Base-by-base conservation (phyloP, 352 stramenopile genomes). In the Lagenidium sp. region DNA sequence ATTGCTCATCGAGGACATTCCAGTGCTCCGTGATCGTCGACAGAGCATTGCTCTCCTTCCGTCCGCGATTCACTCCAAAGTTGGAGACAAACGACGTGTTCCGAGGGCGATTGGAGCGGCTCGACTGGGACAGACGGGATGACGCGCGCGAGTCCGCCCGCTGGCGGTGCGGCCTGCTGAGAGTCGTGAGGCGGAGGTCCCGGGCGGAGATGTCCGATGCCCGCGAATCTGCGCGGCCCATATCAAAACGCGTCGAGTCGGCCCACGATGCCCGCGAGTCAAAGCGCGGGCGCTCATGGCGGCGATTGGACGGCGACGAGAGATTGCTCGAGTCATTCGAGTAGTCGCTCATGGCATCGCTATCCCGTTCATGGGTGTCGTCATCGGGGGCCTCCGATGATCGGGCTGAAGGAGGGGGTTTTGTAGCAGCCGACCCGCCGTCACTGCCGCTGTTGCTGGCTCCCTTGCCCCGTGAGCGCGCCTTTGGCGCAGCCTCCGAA, bases 1-100 rank as follows among this genome's bases (percentile, higher is more conserved):
- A 85, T 53, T 86, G 65, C 36, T 90, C 78, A 46, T 93, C 75
- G 0, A 62, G 58, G 36, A 90, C 36, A 47, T 90, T 88, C 78
- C 78, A 90, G 55, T 86, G 79, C 66, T 90, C 78, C n/a, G 78
- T 90, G 41, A 90, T 93, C 6, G 75, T 93, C 22, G 75, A 93
- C 41, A 88, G 57, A 25, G 80, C 69, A 31, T 75, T 82, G 59
- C 71, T 88, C 37, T 84, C 76, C 32, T 74, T 83, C 42, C 63
- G 75, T 20, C 54, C 56, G 47, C 78, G 82, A 11, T 60, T 82
- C 15, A 82, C 67, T 0, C 76, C 71, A 55, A 89, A 85, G 40
- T 86, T 88, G 31, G 74, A 89, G 44, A 87, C 76, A 41, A 86
- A 88, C 8, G 77, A 86, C 46, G 65, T 75, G 18, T 72, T 64